phyloP scores from a whole-genome alignment of 176 grass and related monocot species.

The sorghum (Sorghum bicolor) region Sorghum_bicolor_NCBIv3 NC_012871.2:42659001-42659500 shows the following conservation, averaged over 20 bases:
- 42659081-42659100: background rate
- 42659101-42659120: background rate
- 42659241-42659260: too few relatives aligned
- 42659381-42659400: background rate
- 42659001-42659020: background rate
- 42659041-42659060: background rate
- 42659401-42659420: background rate
- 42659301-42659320: background rate
- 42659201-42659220: too few relatives aligned
- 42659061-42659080: background rate
- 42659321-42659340: background rate
- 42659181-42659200: too few relatives aligned
- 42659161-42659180: too few relatives aligned
- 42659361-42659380: background rate
- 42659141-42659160: background rate
- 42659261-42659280: background rate
- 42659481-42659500: slow-evolving; percentile 50
- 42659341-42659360: background rate
- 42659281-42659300: background rate
- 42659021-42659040: background rate
- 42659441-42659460: background rate
- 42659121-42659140: background rate
- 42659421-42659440: background rate
- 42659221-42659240: too few relatives aligned
- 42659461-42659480: background rate